Percentiles rank a stretch among this genome's conserved stretches.
Conservation (phyloP, 352 stramenopile genomes). For the Phytophthora pluvialis region DNA sequence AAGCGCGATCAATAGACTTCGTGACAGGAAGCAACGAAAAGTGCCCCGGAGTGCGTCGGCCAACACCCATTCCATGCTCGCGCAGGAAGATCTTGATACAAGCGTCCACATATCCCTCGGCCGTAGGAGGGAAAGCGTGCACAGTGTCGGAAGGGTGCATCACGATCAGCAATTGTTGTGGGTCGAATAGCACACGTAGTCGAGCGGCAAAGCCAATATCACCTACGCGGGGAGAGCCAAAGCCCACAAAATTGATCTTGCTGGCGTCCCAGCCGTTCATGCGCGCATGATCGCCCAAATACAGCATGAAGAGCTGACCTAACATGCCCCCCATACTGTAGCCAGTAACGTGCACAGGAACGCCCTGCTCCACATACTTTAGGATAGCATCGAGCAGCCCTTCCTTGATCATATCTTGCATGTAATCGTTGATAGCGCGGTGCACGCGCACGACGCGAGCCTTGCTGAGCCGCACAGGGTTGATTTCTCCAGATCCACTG, state of each 20-base stretch:
- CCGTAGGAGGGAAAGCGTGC: constrained; percentile 82
- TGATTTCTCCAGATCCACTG: constrained; percentile 46
- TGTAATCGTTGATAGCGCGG: constrained; percentile 80
- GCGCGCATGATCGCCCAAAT: constrained; percentile 76
- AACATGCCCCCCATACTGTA: constrained; percentile 90
- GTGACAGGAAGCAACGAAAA: constrained; percentile 84
- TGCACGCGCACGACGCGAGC: constrained; percentile 75
- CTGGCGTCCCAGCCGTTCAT: constrained; percentile 76
- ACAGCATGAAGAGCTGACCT: constrained; percentile 80
- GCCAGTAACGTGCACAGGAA: constrained; percentile 81
- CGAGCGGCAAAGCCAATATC: constrained; percentile 82
- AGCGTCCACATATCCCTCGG: constrained; percentile 80
- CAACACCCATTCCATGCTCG: constrained; percentile 69
- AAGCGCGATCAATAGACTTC: constrained; percentile 76
- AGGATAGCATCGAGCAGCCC: constrained; percentile 78
- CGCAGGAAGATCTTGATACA: constrained; percentile 88
- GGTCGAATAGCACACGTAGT: constrained; percentile 76
- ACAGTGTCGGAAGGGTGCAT: constrained; percentile 87
- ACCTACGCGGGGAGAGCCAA: constrained; percentile 80
- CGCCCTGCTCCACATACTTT: constrained; percentile 73
- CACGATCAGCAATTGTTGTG: constrained; percentile 81
- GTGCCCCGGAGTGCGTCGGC: constrained; percentile 62
- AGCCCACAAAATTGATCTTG: constrained; percentile 87
- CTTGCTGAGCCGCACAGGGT: constrained; percentile 63
- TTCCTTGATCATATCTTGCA: constrained; percentile 87